Evolutionary conservation across 2,329 filamentous ascomycete species (phyloP), one percentile per base, ranked within the genome.

Genomic region (Sarocladium oryzae): DNA sequence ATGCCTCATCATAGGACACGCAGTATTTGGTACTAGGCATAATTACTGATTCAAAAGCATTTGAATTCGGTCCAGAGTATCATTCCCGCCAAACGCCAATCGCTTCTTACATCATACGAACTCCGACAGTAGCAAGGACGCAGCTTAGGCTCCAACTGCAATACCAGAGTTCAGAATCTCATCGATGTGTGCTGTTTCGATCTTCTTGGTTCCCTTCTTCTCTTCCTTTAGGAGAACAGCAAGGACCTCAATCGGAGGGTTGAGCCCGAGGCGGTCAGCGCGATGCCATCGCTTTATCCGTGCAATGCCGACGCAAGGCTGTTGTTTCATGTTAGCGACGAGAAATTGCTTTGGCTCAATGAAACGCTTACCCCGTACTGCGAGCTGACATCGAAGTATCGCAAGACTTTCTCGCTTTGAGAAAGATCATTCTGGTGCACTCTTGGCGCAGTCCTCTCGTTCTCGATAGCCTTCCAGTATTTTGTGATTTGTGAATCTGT

Each of bases 301-400:
- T 33, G 83, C 71, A 50, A 92, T 89, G 7, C 93, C 93, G 50
- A 96, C 86, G 63, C 89, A 95, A 2, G 93, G 93, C 89, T 95
- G 54, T 7, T n/a, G 8, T 7, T 20, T 40, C 6, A 7, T 40
- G 16, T 40, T 21, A 40, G 36, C 13, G 33, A 15, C 52, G 46
- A 56, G 56, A 58, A 55, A 57, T 50, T 43, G 23, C 50, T 48
- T 16, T 16, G 32, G 35, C 16, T 15, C 32, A 16, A 21, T 28
- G 16, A 36, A 4, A 21, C n/a, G 82, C 88, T 73, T 81, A 95
- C 90, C 52, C 93, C 93, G 66, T 88, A 99, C 61, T 96, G 88
- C 54, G 81, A 88, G 62, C 85, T 93, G 57, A 95, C 86, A 66
- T 99, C 93, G 69, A 93, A 99, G 65, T 96, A 88, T 56, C 92